These are phyloP conservation scores for Cordyceps fumosorosea DNA, from an alignment of 2,329 filamentous ascomycete genomes.

Conservation along the genomic window DNA sequence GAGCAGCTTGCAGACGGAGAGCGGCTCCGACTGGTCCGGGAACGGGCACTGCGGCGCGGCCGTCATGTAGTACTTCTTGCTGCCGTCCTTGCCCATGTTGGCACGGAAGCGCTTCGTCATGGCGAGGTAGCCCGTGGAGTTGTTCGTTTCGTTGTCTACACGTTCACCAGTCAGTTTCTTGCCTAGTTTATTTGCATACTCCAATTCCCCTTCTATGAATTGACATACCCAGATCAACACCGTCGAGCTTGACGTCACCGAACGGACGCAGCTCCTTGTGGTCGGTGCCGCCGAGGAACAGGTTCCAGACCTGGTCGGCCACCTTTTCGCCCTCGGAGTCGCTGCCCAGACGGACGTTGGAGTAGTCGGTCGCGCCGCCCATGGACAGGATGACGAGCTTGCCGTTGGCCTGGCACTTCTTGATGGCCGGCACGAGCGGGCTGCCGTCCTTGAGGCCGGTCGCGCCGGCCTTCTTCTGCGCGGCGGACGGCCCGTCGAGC, in stretches of 20 bases:
- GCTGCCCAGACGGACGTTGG: slow-evolving; percentile 52
- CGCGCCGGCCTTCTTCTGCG: slow-evolving; percentile 18
- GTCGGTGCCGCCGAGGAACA: slow-evolving; percentile 48
- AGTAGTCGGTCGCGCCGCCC: slow-evolving; percentile 60
- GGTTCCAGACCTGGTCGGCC: slow-evolving; percentile 59
- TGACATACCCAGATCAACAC: slow-evolving; percentile 53
- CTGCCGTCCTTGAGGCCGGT: slow-evolving; percentile 18
- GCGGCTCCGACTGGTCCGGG: slow-evolving; percentile 46
- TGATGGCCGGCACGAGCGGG: slow-evolving; percentile 27
- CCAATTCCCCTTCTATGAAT: background rate
- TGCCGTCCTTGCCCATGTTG: slow-evolving; percentile 42
- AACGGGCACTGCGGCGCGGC: slow-evolving; percentile 61
- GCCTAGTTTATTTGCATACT: background rate
- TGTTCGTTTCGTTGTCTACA: slow-evolving; percentile 51
- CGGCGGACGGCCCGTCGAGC: slow-evolving; percentile 3
- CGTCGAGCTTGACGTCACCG: slow-evolving; percentile 58
- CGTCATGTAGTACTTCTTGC: slow-evolving; percentile 49
- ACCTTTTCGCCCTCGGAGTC: slow-evolving; percentile 41
- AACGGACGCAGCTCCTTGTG: slow-evolving; percentile 54
- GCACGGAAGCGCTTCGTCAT: slow-evolving; percentile 51
- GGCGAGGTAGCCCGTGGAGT: slow-evolving; percentile 48
- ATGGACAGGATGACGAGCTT: slow-evolving; percentile 67
- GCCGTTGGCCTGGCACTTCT: slow-evolving; percentile 53
- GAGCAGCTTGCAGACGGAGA: slow-evolving; percentile 28
- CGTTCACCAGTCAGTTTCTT: background rate